Base-by-base conservation (phyloP, 2,329 filamentous ascomycete genomes). In the Hyphodiscus sp. region DNA sequence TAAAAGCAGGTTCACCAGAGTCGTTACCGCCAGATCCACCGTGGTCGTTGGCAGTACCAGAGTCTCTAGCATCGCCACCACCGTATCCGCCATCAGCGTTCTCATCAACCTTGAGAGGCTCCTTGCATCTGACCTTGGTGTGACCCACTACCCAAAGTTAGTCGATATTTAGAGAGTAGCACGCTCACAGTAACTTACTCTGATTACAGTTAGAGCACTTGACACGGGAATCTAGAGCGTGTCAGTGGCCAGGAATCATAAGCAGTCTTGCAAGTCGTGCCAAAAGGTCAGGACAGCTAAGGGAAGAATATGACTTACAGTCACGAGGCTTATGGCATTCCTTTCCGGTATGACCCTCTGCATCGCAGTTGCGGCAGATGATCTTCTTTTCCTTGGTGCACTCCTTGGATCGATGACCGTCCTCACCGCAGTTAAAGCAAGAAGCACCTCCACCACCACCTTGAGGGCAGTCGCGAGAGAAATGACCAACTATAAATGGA, bases 391-490 rank as follows among this genome's bases (percentile, higher is more conserved):
- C 45, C 15, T 55, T 41, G 42, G 49, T 50, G 64, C 85, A 88
- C 47, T 70, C 65, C 68, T 79, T 83, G 23, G 73, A 61, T 33
- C 72, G 73, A 57, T 89, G 86, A 0, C 86, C 86, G 18, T 84
- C 68, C 60, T 84, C 78, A 42, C 75, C 73, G 64, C 86, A 89
- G 68, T 86, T 86, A 56, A 58, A 65, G 69, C 86, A 89, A 56
- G 80, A 74, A 3, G 73, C 73, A 59, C 74, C 74, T 66, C 76
- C 72, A 55, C 80, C 78, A 53, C 76, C 76, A 16, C 78, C 82
- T 66, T 82, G 73, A 26, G 85, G 82, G 64, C 84, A 87, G 63
- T 87, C 83, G 42, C 74, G 75, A 33, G 77, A 75, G 62, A 82
- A 82, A 62, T 87, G 84, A 2, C 84, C 83, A 52, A 70, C 76